A percentile compares a stretch with the other conserved stretches of the same genome.
Evolutionary conservation across 352 stramenopile genomes (phyloP).

Genomic region (Phytophthora cryptogea): DNA sequence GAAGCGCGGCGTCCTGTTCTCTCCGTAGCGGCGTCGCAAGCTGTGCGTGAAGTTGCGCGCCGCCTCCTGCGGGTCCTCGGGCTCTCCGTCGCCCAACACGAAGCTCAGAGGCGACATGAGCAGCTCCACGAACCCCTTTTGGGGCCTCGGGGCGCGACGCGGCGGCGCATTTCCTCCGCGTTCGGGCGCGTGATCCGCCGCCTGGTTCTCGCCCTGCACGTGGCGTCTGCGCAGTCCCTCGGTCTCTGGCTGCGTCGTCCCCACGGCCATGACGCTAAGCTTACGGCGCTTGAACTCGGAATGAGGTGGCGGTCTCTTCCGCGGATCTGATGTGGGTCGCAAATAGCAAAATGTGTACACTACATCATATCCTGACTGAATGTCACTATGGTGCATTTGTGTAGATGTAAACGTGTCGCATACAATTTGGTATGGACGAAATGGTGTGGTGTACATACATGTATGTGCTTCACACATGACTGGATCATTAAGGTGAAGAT

Average conservation of each 20-base stretch:
- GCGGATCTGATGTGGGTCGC: slow-evolving; percentile 11
- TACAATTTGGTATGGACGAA: too few species aligned
- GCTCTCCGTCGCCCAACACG: slow-evolving; percentile 70
- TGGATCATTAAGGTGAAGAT: slow-evolving; percentile 11
- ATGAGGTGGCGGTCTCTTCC: slow-evolving; percentile 20
- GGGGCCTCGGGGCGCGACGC: slow-evolving; percentile 14
- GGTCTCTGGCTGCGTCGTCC: slow-evolving; percentile 19
- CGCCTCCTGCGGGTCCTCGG: slow-evolving; percentile 62
- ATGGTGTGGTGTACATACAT: neutral
- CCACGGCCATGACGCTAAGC: slow-evolving; percentile 22
- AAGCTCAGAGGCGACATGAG: slow-evolving; percentile 78
- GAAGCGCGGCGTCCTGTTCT: slow-evolving; percentile 61
- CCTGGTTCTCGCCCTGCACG: slow-evolving; percentile 22
- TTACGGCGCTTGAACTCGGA: too few species aligned
- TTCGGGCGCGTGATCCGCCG: slow-evolving; percentile 1
- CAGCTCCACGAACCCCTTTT: slow-evolving; percentile 78
- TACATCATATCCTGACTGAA: too few species aligned
- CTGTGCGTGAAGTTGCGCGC: slow-evolving; percentile 62
- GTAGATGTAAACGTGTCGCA: too few species aligned
- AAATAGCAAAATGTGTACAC: too few species aligned
- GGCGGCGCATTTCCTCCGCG: neutral
- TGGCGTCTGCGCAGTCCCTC: slow-evolving; percentile 43
- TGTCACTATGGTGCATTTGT: too few species aligned
- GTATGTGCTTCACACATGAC: too few species aligned
- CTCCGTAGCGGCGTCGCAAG: slow-evolving; percentile 61